phyloP scores from a whole-genome alignment of 139 green algal species.

The Haematococcus sp. region DNA sequence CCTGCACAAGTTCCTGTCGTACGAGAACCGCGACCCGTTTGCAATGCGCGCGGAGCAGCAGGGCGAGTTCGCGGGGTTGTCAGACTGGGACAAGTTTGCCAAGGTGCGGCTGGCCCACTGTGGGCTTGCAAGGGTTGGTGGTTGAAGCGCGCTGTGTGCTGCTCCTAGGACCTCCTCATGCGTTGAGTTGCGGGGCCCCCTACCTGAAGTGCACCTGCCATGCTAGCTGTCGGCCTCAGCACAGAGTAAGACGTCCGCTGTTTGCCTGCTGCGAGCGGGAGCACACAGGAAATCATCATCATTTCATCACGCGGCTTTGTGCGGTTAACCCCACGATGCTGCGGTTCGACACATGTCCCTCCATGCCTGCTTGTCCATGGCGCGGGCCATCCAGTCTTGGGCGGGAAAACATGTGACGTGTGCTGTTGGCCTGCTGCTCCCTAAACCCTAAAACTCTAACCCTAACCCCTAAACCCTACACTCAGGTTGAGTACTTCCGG shows the following conservation, averaged over 20 bases:
- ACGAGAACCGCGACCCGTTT: constrained; percentile 83
- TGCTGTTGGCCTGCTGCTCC: no score
- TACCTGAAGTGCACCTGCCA: not conserved
- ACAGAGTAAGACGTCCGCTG: not conserved
- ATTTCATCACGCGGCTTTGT: no score
- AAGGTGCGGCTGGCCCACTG: constrained; percentile 24
- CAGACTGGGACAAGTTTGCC: constrained; percentile 78
- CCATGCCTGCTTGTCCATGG: no score
- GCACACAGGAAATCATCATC: no score
- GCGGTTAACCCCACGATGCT: no score
- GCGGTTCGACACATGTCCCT: no score
- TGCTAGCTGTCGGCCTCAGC: not conserved
- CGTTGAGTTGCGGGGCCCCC: not conserved
- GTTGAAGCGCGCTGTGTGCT: not conserved
- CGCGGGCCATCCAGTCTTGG: no score
- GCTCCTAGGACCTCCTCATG: not conserved
- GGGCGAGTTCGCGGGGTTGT: constrained; percentile 57
- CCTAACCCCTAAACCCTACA: no score
- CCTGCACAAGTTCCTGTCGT: constrained; percentile 98
- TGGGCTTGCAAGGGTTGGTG: not conserved
- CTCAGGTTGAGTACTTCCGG: constrained; percentile 5
- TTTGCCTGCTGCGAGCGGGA: not conserved
- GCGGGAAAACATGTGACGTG: no score
- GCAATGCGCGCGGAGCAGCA: constrained; percentile 42
- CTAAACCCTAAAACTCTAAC: no score